Evolutionary conservation across 257 asterid genomes (phyloP), one percentile per base, ranked within the genome.

Genomic region (Nyctanthes arbortristis): DNA sequence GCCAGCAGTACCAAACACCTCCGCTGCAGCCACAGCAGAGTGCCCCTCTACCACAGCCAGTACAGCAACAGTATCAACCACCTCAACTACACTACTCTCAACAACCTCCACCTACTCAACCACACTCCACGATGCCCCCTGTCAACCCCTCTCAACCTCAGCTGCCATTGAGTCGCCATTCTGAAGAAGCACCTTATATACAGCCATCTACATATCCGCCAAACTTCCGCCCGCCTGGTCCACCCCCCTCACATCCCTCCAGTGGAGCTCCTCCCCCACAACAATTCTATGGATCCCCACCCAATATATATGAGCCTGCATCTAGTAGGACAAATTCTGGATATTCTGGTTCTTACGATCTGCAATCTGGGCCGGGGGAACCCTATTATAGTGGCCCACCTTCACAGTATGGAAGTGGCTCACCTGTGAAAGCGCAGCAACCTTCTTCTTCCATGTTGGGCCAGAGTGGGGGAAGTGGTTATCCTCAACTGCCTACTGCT

Each of bases 401-500:
- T 12, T 69, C 91, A 31, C 87, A 81, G 56, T 84, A 90, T 69
- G 88, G 87, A 28, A 63, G 87, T 63, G 73, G 88, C 73, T 79
- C 88, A 52, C 87, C 90, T 14, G 68, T 73, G 85, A 88, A 87
- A 65, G 61, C 80, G 11, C 95, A 76, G 56, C 94, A 86, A 37
- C 72, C 61, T 72, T 47, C 86, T 32, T 75, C 88, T 73, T 70
- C 85, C 39, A 66, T 75, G 40, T 67, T 76, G 70, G 70, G 87
- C 72, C 90, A 82, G 73, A 63, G 88, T 79, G 86, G 84, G 73
- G 88, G 88, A 72, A 75, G 81, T 71, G 80, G 91, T 58, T 89
- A 93, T 45, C 96, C 90, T 0, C 98, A 91, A 82, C 88, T 94
- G 31, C 98, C 97, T 58, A 88, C 98, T 36, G 97, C 99, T 40